These are phyloP conservation scores for Aureobasidium sp. DNA, from an alignment of 2,329 filamentous ascomycete species.

Conservation along the genomic window DNA sequence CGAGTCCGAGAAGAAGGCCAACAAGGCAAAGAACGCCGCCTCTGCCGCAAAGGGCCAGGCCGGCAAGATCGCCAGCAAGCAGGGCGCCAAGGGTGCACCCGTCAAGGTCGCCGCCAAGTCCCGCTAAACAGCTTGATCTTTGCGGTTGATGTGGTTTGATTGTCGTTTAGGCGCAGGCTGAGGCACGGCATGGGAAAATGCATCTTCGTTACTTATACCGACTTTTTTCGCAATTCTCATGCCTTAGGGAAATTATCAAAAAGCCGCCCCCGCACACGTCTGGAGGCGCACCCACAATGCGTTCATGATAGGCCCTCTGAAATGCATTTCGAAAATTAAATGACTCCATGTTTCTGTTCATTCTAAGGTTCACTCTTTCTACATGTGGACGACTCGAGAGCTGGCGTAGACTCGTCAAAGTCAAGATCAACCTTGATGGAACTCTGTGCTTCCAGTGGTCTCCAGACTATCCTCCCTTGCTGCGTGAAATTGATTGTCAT, in stretches of 20 bases:
- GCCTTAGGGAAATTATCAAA: constrained; percentile 12
- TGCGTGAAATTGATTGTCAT: too few relatives aligned
- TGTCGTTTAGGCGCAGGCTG: constrained; percentile 18
- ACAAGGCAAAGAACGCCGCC: constrained; percentile 93
- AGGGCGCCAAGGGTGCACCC: constrained; percentile 83
- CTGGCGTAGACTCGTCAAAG: background rate
- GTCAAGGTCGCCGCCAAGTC: constrained; percentile 15
- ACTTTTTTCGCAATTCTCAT: constrained; percentile 14
- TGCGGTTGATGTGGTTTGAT: constrained; percentile 15
- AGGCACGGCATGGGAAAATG: constrained; percentile 16
- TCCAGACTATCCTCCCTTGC: background rate
- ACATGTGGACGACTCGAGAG: background rate
- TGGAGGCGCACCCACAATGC: constrained; percentile 16
- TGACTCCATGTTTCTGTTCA: constrained; percentile 11
- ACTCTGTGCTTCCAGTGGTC: background rate
- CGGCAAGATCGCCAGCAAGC: constrained; percentile 84
- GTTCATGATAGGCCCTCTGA: constrained; percentile 16
- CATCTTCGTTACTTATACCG: constrained; percentile 15
- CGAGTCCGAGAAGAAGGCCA: constrained; percentile 91
- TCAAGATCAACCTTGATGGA: background rate
- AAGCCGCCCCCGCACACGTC: constrained; percentile 15
- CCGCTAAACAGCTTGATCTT: constrained; percentile 11
- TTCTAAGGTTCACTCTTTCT: background rate
- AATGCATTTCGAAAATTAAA: constrained; percentile 16
- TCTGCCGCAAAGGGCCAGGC: constrained; percentile 68